phyloP scores from a whole-genome alignment of 345 rosid species.

The Arabidopsis thaliana region TAIR10.1 NC_003074.8:2914501-2915000 shows the following conservation, averaged over 20 bases:
- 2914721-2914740: not conserved
- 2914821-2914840: not conserved
- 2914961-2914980: slow-evolving; percentile 69
- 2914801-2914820: not conserved
- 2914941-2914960: slow-evolving; percentile 71
- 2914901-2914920: slow-evolving; percentile 71
- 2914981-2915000: slow-evolving; percentile 73
- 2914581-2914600: not conserved
- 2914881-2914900: slow-evolving; percentile 51
- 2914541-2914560: not conserved
- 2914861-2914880: not conserved
- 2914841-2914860: not conserved
- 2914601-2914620: not conserved
- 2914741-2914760: not conserved
- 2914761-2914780: not conserved
- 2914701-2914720: not conserved
- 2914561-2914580: slow-evolving; percentile 6
- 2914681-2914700: slow-evolving; percentile 14
- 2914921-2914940: slow-evolving; percentile 79
- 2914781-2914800: not conserved
- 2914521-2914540: not conserved
- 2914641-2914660: not conserved
- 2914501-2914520: not conserved
- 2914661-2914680: not conserved
- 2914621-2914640: not conserved